Evolutionary conservation across 208 protist genomes (phyloP).

Genomic region (Tetramitus jugosus): DNA sequence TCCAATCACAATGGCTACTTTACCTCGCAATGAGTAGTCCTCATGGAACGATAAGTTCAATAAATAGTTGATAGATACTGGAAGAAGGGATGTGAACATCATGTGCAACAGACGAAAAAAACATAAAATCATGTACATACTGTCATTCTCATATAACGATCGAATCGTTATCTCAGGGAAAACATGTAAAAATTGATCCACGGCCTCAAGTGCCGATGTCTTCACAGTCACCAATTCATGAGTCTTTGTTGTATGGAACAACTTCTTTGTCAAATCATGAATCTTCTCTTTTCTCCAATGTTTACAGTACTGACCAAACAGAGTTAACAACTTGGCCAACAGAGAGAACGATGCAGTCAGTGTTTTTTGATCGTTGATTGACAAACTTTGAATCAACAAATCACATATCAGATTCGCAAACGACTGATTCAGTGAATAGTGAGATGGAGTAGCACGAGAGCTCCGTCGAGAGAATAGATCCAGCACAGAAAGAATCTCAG

Average conservation of each 20-base stretch:
- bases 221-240: not conserved
- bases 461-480: not conserved
- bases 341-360: not conserved
- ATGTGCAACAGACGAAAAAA: too few relatives aligned
- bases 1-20: not conserved
- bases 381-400: not conserved
- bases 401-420: not conserved
- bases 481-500: not conserved
- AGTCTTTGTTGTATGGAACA: not conserved
- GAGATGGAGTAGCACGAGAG: not conserved
- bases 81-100: too few relatives aligned
- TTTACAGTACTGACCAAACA: conserved; percentile 17
- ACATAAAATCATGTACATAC: not conserved
- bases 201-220: not conserved
- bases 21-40: not conserved
- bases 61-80: not conserved
- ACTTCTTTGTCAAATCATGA: not conserved
- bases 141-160: not conserved
- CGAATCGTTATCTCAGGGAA: not conserved
- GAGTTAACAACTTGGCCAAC: not conserved
- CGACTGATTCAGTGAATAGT: not conserved
- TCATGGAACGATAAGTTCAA: not conserved
- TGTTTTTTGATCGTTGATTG: conserved; percentile 4
- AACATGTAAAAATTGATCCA: not conserved
- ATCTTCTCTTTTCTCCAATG: conserved; percentile 7